Evolutionary conservation across 768 basidiomycete genomes (phyloP), one percentile per base, ranked within the genome.

Genomic region (Lactarius tabidus): DNA sequence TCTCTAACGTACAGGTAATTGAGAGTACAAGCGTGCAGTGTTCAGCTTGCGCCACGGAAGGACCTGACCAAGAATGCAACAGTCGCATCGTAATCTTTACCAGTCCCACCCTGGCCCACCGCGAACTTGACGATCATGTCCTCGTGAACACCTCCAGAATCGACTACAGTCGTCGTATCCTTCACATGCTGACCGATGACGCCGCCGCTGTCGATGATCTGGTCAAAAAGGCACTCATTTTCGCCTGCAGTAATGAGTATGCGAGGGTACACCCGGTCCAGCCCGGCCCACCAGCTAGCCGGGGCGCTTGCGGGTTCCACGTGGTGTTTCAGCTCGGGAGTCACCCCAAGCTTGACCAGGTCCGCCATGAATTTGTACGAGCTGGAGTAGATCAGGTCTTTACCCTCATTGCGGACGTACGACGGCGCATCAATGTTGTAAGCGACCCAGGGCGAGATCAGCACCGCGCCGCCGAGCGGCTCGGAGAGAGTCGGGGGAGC

Each of bases 381-480:
- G 31, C 14, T 6, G 2, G 15, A 3, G 15, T 15, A 1, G 9
- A 64, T 2, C 9, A 64, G 0, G 17, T 64, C 63, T 41, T 64
- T 59, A 5, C 41, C 29, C 3, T 41, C 20, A 17, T 64, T 64
- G 20, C 33, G 63, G 5, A 15, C 18, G 31, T 41, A 64, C 9
- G 63, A 60, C 5, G 58, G 58, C n/a, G n/a, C 10, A n/a, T 60
- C 53, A 3, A 20, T 12, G 52, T 10, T 43, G 57, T 26, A 35
- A 3, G 23, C 10, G 7, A 17, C 18, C 63, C 63, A 64, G 8
- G 63, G 63, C 1, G 63, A 64, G 33, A 64, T 59, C 7, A 64
- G 23, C 28, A 59, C 0, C 15, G 29, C 63, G 0, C 63, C 63
- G 1, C 36, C 57, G 51, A 64, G 38, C n/a, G 63, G 58, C 7